phyloP scores from a whole-genome alignment of 148 eudicot species.

The Chenopodium berlandieri region DNA sequence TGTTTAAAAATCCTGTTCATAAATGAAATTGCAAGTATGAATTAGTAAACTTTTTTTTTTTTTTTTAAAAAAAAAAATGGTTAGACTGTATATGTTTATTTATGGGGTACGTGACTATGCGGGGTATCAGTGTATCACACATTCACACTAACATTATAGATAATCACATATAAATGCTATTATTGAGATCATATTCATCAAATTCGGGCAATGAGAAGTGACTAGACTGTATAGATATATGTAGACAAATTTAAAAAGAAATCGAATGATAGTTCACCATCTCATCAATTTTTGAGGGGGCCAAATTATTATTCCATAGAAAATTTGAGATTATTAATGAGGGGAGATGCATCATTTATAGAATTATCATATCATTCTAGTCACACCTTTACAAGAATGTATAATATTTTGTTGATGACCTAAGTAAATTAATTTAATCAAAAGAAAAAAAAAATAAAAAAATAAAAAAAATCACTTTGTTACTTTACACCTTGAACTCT shows the following conservation, averaged over 20 bases:
- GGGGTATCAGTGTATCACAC: too few relatives aligned
- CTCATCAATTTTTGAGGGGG: background rate
- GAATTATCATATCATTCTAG: background rate
- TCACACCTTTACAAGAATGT: background rate
- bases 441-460: too few relatives aligned
- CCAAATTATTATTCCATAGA: background rate
- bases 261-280: background rate
- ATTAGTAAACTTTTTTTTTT: too few relatives aligned
- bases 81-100: too few relatives aligned
- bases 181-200: background rate
- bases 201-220: background rate
- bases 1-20: too few relatives aligned
- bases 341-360: background rate
- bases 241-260: background rate
- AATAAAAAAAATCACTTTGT: background rate
- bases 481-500: background rate
- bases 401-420: too few relatives aligned
- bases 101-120: too few relatives aligned
- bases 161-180: too few relatives aligned
- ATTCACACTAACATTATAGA: too few relatives aligned
- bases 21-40: too few relatives aligned
- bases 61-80: too few relatives aligned
- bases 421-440: too few relatives aligned
- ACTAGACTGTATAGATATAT: background rate
- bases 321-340: background rate